Percentiles rank a stretch among this genome's conserved stretches.
These are phyloP conservation scores for Colletotrichum sp. DNA, from an alignment of 2,329 filamentous ascomycete genomes.

Conservation along the genomic window DNA sequence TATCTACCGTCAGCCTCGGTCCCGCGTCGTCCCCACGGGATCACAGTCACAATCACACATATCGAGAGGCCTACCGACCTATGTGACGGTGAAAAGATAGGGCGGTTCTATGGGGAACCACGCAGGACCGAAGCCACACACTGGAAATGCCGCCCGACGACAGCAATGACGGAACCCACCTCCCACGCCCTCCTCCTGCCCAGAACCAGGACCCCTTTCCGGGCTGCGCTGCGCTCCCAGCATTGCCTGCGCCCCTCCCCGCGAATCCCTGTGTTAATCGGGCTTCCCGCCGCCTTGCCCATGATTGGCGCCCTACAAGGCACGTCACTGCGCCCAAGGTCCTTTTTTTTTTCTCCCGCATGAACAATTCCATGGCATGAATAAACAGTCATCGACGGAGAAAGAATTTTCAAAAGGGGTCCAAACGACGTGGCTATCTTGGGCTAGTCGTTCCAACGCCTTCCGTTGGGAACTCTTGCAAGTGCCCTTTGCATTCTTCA, in stretches of 20 bases:
- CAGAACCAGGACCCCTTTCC: background rate
- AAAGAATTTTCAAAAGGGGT: background rate
- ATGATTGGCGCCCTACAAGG: conserved; percentile 1
- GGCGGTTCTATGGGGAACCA: background rate
- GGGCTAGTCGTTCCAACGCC: background rate
- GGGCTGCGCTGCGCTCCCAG: background rate
- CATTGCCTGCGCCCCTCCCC: background rate
- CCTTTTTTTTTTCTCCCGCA: background rate
- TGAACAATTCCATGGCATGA: conserved; percentile 15
- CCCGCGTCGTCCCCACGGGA: background rate
- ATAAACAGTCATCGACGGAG: background rate
- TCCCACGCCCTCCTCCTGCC: background rate
- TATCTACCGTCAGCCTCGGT: background rate
- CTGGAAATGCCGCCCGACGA: background rate
- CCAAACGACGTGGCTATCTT: background rate
- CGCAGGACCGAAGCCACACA: background rate
- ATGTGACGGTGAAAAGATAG: background rate
- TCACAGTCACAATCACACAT: background rate
- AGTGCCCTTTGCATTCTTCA: background rate
- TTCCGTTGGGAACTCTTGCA: background rate
- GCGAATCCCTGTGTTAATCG: conserved; percentile 18
- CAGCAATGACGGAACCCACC: background rate
- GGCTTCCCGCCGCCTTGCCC: conserved; percentile 10
- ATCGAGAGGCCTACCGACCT: background rate
- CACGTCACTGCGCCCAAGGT: background rate